Evolutionary conservation across 2,329 filamentous ascomycete species (phyloP).

Genomic region (Hortaea werneckii): DNA sequence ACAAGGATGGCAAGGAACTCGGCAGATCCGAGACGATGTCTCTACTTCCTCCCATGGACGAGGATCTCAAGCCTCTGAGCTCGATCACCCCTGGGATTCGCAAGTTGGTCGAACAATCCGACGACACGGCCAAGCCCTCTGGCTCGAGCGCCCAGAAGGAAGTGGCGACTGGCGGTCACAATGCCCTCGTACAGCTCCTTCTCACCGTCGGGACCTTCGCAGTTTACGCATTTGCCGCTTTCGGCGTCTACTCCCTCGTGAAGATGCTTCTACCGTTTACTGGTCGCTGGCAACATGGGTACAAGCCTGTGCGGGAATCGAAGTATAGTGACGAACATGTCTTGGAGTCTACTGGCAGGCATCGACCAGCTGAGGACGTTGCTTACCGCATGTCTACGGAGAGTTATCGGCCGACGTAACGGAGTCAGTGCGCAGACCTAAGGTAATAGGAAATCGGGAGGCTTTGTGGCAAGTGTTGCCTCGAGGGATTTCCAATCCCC

Average conservation of each 20-base stretch:
- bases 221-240: background rate
- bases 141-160: background rate
- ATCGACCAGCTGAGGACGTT: too few species aligned
- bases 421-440: too few species aligned
- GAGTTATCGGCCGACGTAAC: too few species aligned
- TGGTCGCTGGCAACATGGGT: background rate
- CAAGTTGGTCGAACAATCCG: background rate
- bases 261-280: background rate
- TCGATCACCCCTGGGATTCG: background rate
- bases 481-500: too few species aligned
- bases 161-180: background rate
- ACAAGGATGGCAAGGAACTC: background rate
- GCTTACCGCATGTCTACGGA: too few species aligned
- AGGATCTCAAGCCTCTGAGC: background rate
- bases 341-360: background rate
- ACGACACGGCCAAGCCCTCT: background rate
- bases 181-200: background rate
- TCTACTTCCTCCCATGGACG: background rate
- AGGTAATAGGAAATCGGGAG: too few species aligned
- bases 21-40: background rate
- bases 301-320: background rate
- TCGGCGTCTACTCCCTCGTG: background rate
- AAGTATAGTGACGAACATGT: background rate
- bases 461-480: too few species aligned
- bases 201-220: background rate